Base-by-base conservation (phyloP, 2,329 filamentous ascomycete species). In the Botryotinia convoluta region DNA sequence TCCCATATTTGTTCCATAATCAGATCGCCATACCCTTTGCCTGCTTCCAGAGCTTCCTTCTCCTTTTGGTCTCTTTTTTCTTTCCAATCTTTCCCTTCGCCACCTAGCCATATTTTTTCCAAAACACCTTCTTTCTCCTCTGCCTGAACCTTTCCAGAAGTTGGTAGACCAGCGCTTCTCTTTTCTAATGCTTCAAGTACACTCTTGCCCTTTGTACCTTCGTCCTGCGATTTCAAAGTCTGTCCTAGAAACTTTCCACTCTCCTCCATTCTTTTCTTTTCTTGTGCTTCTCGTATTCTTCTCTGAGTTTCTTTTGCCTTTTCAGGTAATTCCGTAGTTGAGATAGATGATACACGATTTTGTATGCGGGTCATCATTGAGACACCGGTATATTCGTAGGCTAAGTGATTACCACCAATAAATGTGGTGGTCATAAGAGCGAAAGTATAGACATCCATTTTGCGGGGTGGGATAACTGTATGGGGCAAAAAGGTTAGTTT, bases 381-480 rank as follows among this genome's bases (percentile, higher is more conserved):
- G 9, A 76, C 71, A 12, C 80, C 80, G 2, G 78, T 80, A 60
- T 79, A 80, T 61, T 80, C 77, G 20, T 74, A 71, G 1, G 76
- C 70, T 20, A 81, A 72, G n/a, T 82, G 77, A 69, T 82, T 81
- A 4, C 74, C 77, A 44, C 76, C 77, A 3, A 78, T 59, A 32
- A 77, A 76, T 12, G 77, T 80, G 2, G 84, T 84, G 42, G 83
- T 80, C 60, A 84, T 81, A 12, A 91, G 84, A 0, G 83, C 83
- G 77, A 89, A 83, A 29, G 88, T 90, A 81, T 89, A 90, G 71
- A 87, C 78, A 78, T 91, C 89, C 68, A 91, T 81, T 81, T 90
- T 90, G 63, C 89, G 87, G 0, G 89, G 89, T 16, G 89, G 89
- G 16, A 91, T 81, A 26, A 85, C 78, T 67, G 22, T 22, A 29